Base-by-base conservation (phyloP, 371 early-diverging fungal genomes). In the Dipsacomyces acuminosporus region DNA sequence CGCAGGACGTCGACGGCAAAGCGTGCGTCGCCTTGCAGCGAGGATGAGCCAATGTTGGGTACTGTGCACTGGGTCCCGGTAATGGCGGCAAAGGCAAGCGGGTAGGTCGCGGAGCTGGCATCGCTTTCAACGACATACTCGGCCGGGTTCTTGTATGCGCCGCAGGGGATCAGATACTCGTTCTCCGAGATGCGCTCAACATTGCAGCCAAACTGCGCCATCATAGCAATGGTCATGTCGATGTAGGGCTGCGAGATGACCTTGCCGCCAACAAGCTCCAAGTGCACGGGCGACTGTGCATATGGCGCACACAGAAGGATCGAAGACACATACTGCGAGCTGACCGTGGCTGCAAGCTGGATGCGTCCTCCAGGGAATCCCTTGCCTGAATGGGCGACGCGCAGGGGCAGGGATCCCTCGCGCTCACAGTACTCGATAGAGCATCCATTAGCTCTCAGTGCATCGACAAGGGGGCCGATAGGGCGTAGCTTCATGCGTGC, bases 151-250 rank as follows among this genome's bases (percentile, higher is more conserved):
- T 63, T 63, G 73, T 96, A 97, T 0, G 75, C 70, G 3, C 82
- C 79, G 41, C 78, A 69, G 5, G 94, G 89, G 43, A 97, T 89
- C 40, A 79, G 63, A 74, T 95, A 97, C 18, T 80, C 83, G 73
- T 89, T 92, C 54, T 82, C 80, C 24, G 86, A 74, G 14, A 87
- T 71, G 20, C 87, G 82, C 56, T 85, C 80, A 30, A 94, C 93
- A 0, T 78, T 48, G 48, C 91, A 80, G 40, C 98, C 96, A 70
- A 97, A 97, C 3, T 88, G 83, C 55, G 80, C 79, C 98, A 97
- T 97, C 96, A 96, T 94, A 43, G 92, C 83, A 42, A 93, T 86
- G 1, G 98, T 97, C 96, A 97, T 96, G 71, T 97, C 96, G 62
- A 97, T 97, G 74, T 97, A 97, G 13, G 90, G 93, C 69, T 94